A percentile compares a stretch with the other conserved stretches of the same genome.
These are phyloP conservation scores for Fusarium humuli DNA, from an alignment of 2,329 filamentous ascomycete genomes.

Conservation along the genomic window DNA sequence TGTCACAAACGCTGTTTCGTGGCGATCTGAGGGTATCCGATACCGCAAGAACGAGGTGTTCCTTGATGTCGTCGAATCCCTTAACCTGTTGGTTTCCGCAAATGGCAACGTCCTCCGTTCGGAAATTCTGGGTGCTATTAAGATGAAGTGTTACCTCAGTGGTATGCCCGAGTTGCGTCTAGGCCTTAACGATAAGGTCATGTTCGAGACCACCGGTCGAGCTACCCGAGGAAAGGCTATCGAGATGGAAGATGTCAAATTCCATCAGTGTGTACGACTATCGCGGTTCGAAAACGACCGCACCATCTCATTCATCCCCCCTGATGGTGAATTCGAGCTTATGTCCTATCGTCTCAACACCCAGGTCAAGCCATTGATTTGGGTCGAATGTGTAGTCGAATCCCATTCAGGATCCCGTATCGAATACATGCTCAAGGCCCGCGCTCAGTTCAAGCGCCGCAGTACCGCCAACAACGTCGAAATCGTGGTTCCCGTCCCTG, in stretches of 20 bases:
- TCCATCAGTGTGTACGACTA: constrained; percentile 96
- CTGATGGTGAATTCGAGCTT: constrained; percentile 97
- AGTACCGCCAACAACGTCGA: constrained; percentile 99
- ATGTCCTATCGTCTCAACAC: constrained; percentile 99
- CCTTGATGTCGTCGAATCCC: constrained; percentile 94
- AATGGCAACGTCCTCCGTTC: constrained; percentile 95
- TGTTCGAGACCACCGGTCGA: constrained; percentile 98
- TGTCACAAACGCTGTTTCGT: constrained; percentile 97
- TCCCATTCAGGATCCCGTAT: constrained; percentile 94
- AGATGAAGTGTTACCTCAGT: constrained; percentile 99
- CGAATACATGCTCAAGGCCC: constrained; percentile 99
- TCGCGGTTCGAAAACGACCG: constrained; percentile 98
- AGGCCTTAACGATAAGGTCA: constrained; percentile 98
- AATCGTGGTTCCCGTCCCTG: constrained; percentile 95
- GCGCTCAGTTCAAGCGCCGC: constrained; percentile 96
- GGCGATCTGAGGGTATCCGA: constrained; percentile 96
- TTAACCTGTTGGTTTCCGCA: constrained; percentile 93
- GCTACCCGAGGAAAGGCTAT: constrained; percentile 96
- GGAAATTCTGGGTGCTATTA: constrained; percentile 95
- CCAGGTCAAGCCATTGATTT: constrained; percentile 97
- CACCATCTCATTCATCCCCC: constrained; percentile 98
- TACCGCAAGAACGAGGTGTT: constrained; percentile 99
- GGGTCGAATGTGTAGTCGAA: constrained; percentile 98
- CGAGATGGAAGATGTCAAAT: constrained; percentile 99
- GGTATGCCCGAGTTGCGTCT: constrained; percentile 97